phyloP scores from a whole-genome alignment of 1,139 yeast genomes.

The Yamadazyma atlantica region DNA sequence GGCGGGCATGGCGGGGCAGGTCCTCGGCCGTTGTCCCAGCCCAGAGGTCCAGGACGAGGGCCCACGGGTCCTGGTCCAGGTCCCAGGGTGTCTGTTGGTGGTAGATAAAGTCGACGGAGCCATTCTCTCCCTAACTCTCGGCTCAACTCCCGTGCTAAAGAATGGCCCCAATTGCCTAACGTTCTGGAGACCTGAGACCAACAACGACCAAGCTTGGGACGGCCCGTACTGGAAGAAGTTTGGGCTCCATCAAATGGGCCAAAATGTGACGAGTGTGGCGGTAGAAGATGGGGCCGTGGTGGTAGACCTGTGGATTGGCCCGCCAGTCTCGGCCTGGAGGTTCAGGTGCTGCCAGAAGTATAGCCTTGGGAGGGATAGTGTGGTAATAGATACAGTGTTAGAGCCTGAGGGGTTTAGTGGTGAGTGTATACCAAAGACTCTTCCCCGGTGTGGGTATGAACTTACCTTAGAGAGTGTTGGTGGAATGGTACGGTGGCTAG shows the following conservation, averaged over 20 bases:
- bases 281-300: neutral
- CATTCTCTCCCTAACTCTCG: neutral
- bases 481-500: conserved; percentile 25
- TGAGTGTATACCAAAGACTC: conserved; percentile 11
- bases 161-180: conserved; percentile 10
- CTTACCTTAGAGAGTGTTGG: conserved; percentile 12
- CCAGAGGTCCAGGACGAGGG: too few species aligned
- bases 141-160: conserved; percentile 1
- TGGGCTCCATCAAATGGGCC: conserved; percentile 13
- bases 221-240: conserved; percentile 17
- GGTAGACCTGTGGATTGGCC: conserved; percentile 10
- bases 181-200: conserved; percentile 33
- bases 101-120: too few species aligned
- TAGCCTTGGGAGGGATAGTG: conserved; percentile 7
- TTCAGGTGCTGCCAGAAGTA: conserved; percentile 13
- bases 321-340: conserved; percentile 17
- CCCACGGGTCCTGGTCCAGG: too few species aligned
- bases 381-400: conserved; percentile 8
- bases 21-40: too few species aligned
- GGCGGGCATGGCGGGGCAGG: too few species aligned
- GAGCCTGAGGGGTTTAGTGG: conserved; percentile 7
- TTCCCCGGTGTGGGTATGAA: conserved; percentile 20
- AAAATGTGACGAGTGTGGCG: conserved; percentile 7
- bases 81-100: too few species aligned
- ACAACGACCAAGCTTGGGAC: conserved; percentile 23